Conservation (phyloP, 805 yeast species). For the Saccharomycopsis vini region DNA sequence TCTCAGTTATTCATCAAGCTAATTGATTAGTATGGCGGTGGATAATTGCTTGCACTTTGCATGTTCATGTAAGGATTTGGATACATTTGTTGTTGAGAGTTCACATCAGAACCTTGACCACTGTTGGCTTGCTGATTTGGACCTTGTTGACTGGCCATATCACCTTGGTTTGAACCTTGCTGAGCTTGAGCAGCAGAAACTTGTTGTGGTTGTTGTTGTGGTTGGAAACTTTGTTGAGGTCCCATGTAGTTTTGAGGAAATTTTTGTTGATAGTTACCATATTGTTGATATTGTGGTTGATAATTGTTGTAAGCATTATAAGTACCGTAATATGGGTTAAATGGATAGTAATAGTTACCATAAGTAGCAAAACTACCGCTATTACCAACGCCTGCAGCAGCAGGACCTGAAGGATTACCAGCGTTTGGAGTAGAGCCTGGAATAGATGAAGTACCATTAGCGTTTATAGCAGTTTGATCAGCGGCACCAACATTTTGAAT, state of each 20-base stretch:
- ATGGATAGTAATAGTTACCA: neutral
- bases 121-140: neutral
- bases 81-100: neutral
- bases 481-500: conserved; percentile 12
- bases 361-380: conserved; percentile 1
- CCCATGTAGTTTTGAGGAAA: neutral
- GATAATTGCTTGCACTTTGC: no score
- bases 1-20: no score
- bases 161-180: neutral
- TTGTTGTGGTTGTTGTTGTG: conserved; percentile 22
- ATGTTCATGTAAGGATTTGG: no score
- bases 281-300: conserved; percentile 24
- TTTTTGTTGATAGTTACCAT: conserved; percentile 13
- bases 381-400: conserved; percentile 1
- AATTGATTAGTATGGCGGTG: no score
- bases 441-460: conserved; percentile 4
- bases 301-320: conserved; percentile 19
- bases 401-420: neutral
- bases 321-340: neutral
- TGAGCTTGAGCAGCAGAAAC: neutral
- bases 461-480: conserved; percentile 19
- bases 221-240: conserved; percentile 21
- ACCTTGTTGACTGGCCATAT: neutral
- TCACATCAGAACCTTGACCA: neutral
- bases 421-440: neutral